phyloP scores from a whole-genome alignment of 495 filamentous ascomycete species.

The Saxophila tyrrhenica region DNA sequence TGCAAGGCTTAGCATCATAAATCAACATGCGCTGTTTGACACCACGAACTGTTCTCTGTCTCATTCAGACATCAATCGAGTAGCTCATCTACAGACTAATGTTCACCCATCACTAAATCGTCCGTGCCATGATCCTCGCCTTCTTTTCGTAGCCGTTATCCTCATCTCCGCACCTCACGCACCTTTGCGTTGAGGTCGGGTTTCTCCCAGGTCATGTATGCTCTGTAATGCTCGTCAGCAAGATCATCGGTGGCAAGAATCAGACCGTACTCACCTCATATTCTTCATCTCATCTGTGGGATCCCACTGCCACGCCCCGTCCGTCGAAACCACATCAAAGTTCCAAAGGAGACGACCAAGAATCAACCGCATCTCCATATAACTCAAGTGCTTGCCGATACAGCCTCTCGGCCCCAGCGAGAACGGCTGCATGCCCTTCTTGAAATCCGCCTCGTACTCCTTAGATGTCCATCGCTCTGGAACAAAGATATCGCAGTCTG shows the following conservation, averaged over 20 bases:
- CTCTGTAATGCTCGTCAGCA: background rate
- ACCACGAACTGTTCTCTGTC: too few species aligned
- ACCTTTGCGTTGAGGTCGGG: slow-evolving; percentile 14
- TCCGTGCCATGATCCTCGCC: too few species aligned
- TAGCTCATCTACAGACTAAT: too few species aligned
- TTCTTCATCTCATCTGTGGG: slow-evolving; percentile 15
- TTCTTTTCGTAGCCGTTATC: too few species aligned
- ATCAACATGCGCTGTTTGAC: background rate
- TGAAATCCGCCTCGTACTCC: slow-evolving; percentile 20
- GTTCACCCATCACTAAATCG: too few species aligned
- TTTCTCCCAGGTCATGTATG: slow-evolving; percentile 18
- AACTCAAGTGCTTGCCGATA: slow-evolving; percentile 25
- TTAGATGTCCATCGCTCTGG: slow-evolving; percentile 37
- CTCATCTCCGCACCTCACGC: slow-evolving; percentile 1
- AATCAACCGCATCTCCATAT: background rate
- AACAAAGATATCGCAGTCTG: slow-evolving; percentile 27
- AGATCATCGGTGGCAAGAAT: background rate
- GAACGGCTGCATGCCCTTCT: slow-evolving; percentile 37
- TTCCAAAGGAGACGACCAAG: slow-evolving; percentile 1
- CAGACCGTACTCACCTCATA: slow-evolving; percentile 3
- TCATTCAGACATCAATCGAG: too few species aligned
- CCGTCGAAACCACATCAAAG: slow-evolving; percentile 8
- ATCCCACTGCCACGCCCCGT: slow-evolving; percentile 16
- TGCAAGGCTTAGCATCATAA: background rate
- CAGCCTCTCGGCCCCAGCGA: slow-evolving; percentile 34